A percentile compares a stretch with the other conserved stretches of the same genome.
These are phyloP conservation scores for Astraeus odoratus DNA, from an alignment of 768 basidiomycete species.

Conservation along the genomic window DNA sequence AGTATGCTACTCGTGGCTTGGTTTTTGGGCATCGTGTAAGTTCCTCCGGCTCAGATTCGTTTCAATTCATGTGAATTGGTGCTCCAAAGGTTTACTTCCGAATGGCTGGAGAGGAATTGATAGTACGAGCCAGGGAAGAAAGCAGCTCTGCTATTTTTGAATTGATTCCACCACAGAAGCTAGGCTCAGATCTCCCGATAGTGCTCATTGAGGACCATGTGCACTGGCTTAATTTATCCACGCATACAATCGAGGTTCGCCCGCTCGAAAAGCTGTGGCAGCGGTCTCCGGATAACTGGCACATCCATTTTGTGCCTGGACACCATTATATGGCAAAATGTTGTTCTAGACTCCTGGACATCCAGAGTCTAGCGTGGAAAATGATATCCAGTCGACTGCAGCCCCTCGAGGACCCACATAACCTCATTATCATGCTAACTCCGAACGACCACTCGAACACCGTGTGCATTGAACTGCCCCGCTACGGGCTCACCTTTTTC, in stretches of 20 bases:
- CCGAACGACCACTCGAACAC: not conserved
- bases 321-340: conserved; percentile 1
- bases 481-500: conserved; percentile 32
- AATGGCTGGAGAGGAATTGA: conserved; percentile 10
- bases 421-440: conserved; percentile 12
- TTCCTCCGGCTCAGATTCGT: too few relatives aligned
- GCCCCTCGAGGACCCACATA: conserved; percentile 9
- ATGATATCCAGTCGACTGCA: conserved; percentile 13
- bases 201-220: conserved; percentile 11
- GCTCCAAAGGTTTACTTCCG: conserved; percentile 12
- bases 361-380: conserved; percentile 11
- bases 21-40: conserved; percentile 7
- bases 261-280: conserved; percentile 12
- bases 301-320: conserved; percentile 1
- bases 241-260: conserved; percentile 13
- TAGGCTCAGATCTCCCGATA: conserved; percentile 14
- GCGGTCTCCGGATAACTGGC: conserved; percentile 13
- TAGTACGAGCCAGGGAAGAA: conserved; percentile 22
- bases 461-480: conserved; percentile 28
- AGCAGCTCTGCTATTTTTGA: conserved; percentile 4
- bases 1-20: conserved; percentile 6
- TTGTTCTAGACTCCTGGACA: conserved; percentile 9
- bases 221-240: conserved; percentile 18
- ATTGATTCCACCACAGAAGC: conserved; percentile 10
- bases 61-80: too few relatives aligned